Conservation (phyloP, 371 early-diverging fungal genomes). For the Syncephalastrum monosporum region DNA sequence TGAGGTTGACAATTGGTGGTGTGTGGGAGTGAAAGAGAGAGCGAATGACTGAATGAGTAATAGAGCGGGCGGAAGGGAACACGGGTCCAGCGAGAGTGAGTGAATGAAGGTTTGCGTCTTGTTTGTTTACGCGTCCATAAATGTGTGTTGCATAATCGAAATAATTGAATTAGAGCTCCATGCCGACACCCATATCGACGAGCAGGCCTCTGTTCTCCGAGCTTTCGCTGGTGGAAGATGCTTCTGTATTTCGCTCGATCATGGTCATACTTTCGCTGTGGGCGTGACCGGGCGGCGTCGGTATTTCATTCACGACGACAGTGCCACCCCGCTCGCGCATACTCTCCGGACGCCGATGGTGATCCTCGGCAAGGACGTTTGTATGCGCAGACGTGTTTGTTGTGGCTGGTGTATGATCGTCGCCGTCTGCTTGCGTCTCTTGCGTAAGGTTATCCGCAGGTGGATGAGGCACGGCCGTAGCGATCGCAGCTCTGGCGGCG, state of each 20-base stretch:
- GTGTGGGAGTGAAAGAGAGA: neutral
- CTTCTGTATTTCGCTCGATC: conserved; percentile 11
- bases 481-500: neutral
- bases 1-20: too few relatives aligned
- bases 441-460: neutral
- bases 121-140: too few relatives aligned
- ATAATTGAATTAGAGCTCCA: conserved; percentile 10
- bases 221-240: conserved; percentile 6
- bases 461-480: neutral
- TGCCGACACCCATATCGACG: conserved; percentile 14
- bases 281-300: conserved; percentile 5
- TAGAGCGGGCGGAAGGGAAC: neutral
- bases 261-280: conserved; percentile 10
- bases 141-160: too few relatives aligned
- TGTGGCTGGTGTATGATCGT: neutral
- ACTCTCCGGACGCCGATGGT: neutral
- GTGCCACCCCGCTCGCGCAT: conserved; percentile 2
- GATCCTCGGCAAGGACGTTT: neutral
- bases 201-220: conserved; percentile 6
- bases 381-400: neutral
- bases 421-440: neutral
- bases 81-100: too few relatives aligned
- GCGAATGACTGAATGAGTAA: neutral
- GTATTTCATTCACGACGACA: conserved; percentile 2
- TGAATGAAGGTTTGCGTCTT: too few relatives aligned